phyloP scores from a whole-genome alignment of 371 early-diverging fungal genomes.

The Thermomucor indicae-seudaticae region DNA sequence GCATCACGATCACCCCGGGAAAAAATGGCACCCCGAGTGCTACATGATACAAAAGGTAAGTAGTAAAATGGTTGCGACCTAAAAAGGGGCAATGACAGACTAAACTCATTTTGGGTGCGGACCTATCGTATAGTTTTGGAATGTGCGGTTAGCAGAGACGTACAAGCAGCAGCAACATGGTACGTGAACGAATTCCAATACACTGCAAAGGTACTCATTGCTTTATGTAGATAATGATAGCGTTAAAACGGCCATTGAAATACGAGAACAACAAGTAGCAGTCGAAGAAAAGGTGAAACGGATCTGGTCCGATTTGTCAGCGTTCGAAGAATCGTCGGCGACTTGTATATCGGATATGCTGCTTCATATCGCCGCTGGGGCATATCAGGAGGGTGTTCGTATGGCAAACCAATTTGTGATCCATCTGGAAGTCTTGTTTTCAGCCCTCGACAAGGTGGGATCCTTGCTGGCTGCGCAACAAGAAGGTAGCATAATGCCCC shows the following conservation, averaged over 20 bases:
- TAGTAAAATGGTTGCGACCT: background rate
- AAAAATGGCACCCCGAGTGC: constrained; percentile 97
- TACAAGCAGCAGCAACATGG: background rate
- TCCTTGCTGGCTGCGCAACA: constrained; percentile 10
- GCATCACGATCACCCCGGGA: constrained; percentile 62
- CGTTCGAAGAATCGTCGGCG: constrained; percentile 95
- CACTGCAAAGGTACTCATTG: background rate
- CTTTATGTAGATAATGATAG: background rate
- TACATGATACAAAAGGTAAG: constrained; percentile 81
- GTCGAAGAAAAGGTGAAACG: constrained; percentile 78
- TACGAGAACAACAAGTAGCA: constrained; percentile 35
- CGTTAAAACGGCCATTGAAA: constrained; percentile 10
- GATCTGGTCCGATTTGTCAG: constrained; percentile 88
- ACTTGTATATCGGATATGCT: constrained; percentile 96
- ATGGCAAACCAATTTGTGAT: constrained; percentile 87
- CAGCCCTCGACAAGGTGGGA: constrained; percentile 71
- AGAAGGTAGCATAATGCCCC: background rate
- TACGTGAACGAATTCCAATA: background rate
- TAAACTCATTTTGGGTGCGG: too few species aligned
- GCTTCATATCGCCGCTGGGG: constrained; percentile 82
- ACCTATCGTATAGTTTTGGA: constrained; percentile 80
- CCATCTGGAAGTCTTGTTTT: constrained; percentile 88
- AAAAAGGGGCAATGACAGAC: background rate
- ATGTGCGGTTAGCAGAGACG: constrained; percentile 55
- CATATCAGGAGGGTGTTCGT: constrained; percentile 77